Evolutionary conservation across 805 yeast genomes (phyloP), one percentile per base, ranked within the genome.

Genomic region (Brettanomyces anomalus): DNA sequence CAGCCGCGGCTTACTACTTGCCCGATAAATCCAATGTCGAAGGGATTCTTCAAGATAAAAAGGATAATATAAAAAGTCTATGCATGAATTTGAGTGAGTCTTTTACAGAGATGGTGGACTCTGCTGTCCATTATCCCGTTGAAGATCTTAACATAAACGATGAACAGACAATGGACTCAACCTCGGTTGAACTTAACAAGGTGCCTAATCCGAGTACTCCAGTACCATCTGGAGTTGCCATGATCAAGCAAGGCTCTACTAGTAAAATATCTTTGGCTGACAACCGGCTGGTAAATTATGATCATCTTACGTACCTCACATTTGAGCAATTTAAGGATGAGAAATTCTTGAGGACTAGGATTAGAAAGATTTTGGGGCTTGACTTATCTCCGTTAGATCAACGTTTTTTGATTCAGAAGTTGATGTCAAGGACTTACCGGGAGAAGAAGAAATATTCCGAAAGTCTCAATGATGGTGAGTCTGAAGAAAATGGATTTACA

Each of bases 391-490:
- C 76, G 42, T 46, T 56, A 31, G 66, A 67, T 59, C 69, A 74
- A 48, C 67, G 74, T 44, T 66, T 64, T 51, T 53, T 81, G 45
- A 76, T 79, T 15, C 84, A 83, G 36, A 68, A 72, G 46, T 61
- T 81, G 42, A 81, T 81, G 87, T 78, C 81, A 74, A 77, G 81
- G 6, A 76, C 83, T 37, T 77, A 76, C 46, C 70, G 74, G 46
- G 75, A 73, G 46, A 75, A 72, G 47, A 57, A 58, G 39, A 61
- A 50, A 36, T 49, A 49, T 42, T 46, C 49, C 16, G 24, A 15
- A n/a, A 33, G 43, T 19, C 30, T 24, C 13, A 31, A 21, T 13
- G 36, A 13, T n/a, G 11, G 21, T 24, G 7, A 17, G 13, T 17
- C 14, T 10, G 37, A 15, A n/a, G 21, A 16, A 4, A 11, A 10